Conservation (phyloP, 768 basidiomycete genomes). For the Serpula lacrymans region DNA sequence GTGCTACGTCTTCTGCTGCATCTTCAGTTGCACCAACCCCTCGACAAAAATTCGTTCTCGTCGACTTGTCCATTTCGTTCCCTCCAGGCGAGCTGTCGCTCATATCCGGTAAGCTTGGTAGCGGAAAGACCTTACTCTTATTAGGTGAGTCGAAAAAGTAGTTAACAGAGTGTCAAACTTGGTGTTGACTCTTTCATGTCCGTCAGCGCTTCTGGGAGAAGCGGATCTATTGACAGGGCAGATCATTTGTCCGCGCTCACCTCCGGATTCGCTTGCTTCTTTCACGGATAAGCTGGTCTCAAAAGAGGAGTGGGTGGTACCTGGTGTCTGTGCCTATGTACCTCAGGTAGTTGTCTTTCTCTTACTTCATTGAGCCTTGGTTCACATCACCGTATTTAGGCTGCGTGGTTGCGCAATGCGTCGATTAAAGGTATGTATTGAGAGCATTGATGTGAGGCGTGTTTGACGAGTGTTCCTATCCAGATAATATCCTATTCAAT, state of each 20-base stretch:
- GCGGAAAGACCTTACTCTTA: slow-evolving; percentile 85
- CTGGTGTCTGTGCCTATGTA: slow-evolving; percentile 82
- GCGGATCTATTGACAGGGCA: slow-evolving; percentile 83
- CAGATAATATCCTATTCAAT: slow-evolving; percentile 77
- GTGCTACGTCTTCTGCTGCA: slow-evolving; percentile 48
- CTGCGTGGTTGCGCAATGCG: slow-evolving; percentile 72
- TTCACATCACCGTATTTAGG: slow-evolving; percentile 31
- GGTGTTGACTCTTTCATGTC: slow-evolving; percentile 7
- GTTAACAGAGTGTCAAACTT: slow-evolving; percentile 3
- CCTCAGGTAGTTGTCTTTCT: slow-evolving; percentile 51
- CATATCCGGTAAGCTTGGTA: slow-evolving; percentile 86
- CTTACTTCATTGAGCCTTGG: not conserved
- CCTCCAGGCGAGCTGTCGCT: slow-evolving; percentile 77
- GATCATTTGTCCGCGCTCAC: slow-evolving; percentile 77
- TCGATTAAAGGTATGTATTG: slow-evolving; percentile 49
- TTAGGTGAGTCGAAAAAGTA: slow-evolving; percentile 38
- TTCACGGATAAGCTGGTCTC: slow-evolving; percentile 42
- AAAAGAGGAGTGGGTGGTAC: slow-evolving; percentile 71
- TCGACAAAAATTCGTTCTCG: slow-evolving; percentile 70
- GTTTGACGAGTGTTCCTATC: not conserved
- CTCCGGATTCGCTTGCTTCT: slow-evolving; percentile 70
- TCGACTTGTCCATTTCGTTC: slow-evolving; percentile 77
- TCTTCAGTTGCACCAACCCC: slow-evolving; percentile 70
- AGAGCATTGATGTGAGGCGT: slow-evolving; percentile 3
- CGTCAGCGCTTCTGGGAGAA: slow-evolving; percentile 77